Conservation (phyloP, 2,329 filamentous ascomycete species). For the Tolypocladium amazonense region DNA sequence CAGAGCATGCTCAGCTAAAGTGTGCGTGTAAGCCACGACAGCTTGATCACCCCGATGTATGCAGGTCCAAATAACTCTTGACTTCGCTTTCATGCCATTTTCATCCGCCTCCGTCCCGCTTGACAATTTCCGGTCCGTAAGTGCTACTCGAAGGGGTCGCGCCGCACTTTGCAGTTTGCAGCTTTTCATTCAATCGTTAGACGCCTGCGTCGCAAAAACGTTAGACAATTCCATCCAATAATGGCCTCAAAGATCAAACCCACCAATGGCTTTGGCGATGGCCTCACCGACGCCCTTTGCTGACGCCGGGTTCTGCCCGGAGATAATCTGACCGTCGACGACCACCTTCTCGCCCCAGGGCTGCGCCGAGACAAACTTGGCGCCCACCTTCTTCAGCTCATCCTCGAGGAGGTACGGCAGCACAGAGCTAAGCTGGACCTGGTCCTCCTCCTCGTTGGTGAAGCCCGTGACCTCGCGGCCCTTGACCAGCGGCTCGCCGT, state of each 20-base stretch:
- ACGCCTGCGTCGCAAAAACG: not conserved
- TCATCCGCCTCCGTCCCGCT: not conserved
- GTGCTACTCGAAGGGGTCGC: not conserved
- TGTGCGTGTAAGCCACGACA: not conserved
- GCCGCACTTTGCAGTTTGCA: not conserved
- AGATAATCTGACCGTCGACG: constrained; percentile 41
- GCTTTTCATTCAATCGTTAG: not conserved
- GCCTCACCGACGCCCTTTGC: constrained; percentile 40
- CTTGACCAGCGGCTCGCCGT: constrained; percentile 42
- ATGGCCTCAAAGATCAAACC: not conserved
- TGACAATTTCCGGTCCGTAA: not conserved
- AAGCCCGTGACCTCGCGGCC: constrained; percentile 53
- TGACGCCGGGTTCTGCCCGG: constrained; percentile 47
- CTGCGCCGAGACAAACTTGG: constrained; percentile 40
- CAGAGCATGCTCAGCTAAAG: not conserved
- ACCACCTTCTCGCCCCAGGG: constrained; percentile 38
- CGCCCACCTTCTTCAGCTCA: constrained; percentile 39
- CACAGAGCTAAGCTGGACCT: constrained; percentile 34
- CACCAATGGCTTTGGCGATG: constrained; percentile 33
- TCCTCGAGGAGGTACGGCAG: constrained; percentile 52
- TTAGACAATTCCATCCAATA: not conserved
- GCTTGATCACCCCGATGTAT: not conserved
- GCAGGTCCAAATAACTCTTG: no score
- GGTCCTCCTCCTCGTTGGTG: constrained; percentile 43
- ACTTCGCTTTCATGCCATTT: not conserved